A percentile compares a stretch with the other conserved stretches of the same genome.
These are phyloP conservation scores for Plasmodium coatneyi DNA, from an alignment of 169 alveolate species.

Conservation along the genomic window DNA sequence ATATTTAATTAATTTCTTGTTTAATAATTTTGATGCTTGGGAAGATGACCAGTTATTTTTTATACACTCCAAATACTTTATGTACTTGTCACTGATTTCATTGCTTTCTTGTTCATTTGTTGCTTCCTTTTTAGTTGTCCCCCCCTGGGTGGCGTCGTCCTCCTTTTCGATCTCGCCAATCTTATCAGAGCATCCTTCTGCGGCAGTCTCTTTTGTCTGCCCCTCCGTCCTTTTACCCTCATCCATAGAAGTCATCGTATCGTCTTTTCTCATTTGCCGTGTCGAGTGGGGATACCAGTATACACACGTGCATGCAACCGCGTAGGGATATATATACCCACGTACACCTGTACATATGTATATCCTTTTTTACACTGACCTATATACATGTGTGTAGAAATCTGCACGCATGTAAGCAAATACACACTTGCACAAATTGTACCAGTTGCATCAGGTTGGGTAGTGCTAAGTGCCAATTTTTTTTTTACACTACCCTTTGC, in stretches of 20 bases:
- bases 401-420: background rate
- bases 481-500: background rate
- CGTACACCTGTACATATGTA: background rate
- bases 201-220: background rate
- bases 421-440: background rate
- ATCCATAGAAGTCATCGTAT: background rate
- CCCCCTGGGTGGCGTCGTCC: background rate
- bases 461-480: background rate
- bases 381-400: background rate
- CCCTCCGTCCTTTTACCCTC: background rate
- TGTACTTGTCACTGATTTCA: conserved; percentile 70
- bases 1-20: conserved; percentile 81
- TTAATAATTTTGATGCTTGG: conserved; percentile 86
- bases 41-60: conserved; percentile 87
- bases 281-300: background rate
- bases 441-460: background rate
- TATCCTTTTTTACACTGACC: background rate
- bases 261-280: conserved; percentile 5
- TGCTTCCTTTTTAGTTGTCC: background rate
- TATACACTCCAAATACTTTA: conserved; percentile 78
- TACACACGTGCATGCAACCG: background rate
- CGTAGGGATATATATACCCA: background rate
- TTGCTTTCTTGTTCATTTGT: conserved; percentile 41
- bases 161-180: conserved; percentile 1
- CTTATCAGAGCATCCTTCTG: background rate